phyloP scores from a whole-genome alignment of 352 stramenopile genomes.

The Phytophthora pinifolia region DNA sequence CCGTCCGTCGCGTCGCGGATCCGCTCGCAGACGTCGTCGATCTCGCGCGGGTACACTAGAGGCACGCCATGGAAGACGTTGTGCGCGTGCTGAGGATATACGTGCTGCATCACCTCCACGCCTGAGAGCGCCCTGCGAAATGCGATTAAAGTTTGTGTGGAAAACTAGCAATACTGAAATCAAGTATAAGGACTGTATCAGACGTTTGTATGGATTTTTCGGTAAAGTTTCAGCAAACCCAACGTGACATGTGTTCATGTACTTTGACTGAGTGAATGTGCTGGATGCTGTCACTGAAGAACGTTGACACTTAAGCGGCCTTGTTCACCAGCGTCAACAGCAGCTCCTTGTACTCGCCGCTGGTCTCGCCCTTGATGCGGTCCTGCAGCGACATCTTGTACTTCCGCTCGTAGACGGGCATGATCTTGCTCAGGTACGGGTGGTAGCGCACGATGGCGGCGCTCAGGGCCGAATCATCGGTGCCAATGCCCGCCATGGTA shows the following conservation, averaged over 20 bases:
- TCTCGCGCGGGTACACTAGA: conserved; percentile 41
- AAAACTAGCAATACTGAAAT: background rate
- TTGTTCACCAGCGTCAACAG: conserved; percentile 53
- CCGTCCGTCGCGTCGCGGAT: conserved; percentile 69
- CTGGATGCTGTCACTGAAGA: background rate
- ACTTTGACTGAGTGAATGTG: background rate
- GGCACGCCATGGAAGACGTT: conserved; percentile 36
- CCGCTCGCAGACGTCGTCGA: conserved; percentile 52
- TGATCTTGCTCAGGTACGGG: conserved; percentile 52
- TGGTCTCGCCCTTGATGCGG: conserved; percentile 53
- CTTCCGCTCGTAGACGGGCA: conserved; percentile 51
- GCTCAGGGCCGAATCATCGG: conserved; percentile 64
- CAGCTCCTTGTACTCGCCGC: conserved; percentile 64
- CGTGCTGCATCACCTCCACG: conserved; percentile 30
- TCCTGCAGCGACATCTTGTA: conserved; percentile 64
- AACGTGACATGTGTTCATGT: background rate
- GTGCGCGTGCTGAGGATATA: conserved; percentile 43
- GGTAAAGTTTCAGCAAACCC: background rate
- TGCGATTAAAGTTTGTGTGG: conserved; percentile 3
- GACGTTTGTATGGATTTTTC: background rate
- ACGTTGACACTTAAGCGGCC: conserved; percentile 24
- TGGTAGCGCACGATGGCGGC: conserved; percentile 74
- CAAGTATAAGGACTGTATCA: no score
- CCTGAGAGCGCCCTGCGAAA: background rate
- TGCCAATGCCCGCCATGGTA: conserved; percentile 71